A percentile compares a stretch with the other conserved stretches of the same genome.
These are phyloP conservation scores for Penicillium brevicompactum DNA, from an alignment of 2,329 filamentous ascomycete species.

Conservation along the genomic window DNA sequence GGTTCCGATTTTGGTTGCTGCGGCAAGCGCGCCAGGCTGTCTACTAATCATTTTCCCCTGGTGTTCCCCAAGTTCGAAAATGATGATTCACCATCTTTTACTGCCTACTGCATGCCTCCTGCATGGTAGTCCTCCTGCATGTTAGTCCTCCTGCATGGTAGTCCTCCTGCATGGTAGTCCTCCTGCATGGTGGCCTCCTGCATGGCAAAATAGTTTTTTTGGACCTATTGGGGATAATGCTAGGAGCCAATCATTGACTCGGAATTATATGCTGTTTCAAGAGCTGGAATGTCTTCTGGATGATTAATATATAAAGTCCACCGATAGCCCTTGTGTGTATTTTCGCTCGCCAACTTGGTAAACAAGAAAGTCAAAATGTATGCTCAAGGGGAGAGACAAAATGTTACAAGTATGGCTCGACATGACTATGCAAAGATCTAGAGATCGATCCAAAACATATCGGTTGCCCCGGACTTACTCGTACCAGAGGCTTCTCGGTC, in stretches of 20 bases:
- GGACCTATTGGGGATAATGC: background rate
- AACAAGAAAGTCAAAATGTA: too few species aligned
- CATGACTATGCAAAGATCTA: background rate
- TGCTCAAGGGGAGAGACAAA: too few species aligned
- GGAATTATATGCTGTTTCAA: background rate
- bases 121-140: too few species aligned
- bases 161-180: too few species aligned
- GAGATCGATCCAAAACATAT: background rate
- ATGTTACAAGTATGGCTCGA: too few species aligned
- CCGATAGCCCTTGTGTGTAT: background rate
- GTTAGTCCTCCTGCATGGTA: too few species aligned
- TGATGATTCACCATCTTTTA: background rate
- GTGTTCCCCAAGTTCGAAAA: background rate
- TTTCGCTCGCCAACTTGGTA: too few species aligned
- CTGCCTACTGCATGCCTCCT: background rate
- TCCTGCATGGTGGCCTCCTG: background rate
- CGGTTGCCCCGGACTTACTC: constrained; percentile 6
- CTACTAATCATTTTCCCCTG: background rate
- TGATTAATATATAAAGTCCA: background rate
- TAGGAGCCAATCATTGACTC: background rate
- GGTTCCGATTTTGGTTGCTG: background rate
- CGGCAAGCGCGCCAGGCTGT: background rate
- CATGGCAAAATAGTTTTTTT: background rate
- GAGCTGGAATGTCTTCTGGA: background rate
- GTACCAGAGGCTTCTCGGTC: constrained; percentile 21